Evolutionary conservation across 805 yeast genomes (phyloP), one percentile per base, ranked within the genome.

Genomic region (Candida endomychidarum): DNA sequence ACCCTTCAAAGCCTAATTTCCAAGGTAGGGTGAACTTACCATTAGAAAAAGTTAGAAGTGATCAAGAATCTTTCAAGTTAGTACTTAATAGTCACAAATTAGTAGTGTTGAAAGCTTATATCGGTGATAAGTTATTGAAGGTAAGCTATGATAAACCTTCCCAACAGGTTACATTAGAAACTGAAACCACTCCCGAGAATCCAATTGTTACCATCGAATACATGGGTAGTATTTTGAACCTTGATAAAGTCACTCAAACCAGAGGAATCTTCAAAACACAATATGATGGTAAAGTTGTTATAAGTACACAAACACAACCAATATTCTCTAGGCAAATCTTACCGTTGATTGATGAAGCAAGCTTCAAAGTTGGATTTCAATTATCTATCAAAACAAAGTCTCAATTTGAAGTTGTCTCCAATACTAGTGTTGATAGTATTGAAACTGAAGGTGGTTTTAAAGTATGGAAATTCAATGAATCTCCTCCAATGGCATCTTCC

Each of bases 231-330:
- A 39, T 39, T 16, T 23, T 15, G 5, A 26, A 10, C 6, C 22
- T 41, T 11, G 45, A 42, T 21, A 43, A 28, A 30, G 31, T 40
- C 8, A 38, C 34, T n/a, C 49, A 46, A 27, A 46, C 49, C 21
- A 42, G 37, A 23, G 49, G 47, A 2, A 25, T 41, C 1, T 46
- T 46, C 40, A 42, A 40, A 29, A 40, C 41, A 16, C 42, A 19
- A 14, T 19, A 21, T 26, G 21, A 28, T 21, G 30, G 16, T 12
- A 20, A 27, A 5, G 12, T 22, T n/a, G 17, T 40, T 9, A 53
- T 84, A 22, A 80, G 89, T 0, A 82, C 93, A 1, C 93, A 86
- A 52, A 71, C 79, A 30, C 90, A 84, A 54, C 89, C 93, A 0
- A 68, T 70, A 12, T 81, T 72, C 47, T 82, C 88, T 3, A 67